A percentile compares a stretch with the other conserved stretches of the same genome.
Conservation (phyloP, 139 green algal species). For the Picochlorum costavermella region DNA sequence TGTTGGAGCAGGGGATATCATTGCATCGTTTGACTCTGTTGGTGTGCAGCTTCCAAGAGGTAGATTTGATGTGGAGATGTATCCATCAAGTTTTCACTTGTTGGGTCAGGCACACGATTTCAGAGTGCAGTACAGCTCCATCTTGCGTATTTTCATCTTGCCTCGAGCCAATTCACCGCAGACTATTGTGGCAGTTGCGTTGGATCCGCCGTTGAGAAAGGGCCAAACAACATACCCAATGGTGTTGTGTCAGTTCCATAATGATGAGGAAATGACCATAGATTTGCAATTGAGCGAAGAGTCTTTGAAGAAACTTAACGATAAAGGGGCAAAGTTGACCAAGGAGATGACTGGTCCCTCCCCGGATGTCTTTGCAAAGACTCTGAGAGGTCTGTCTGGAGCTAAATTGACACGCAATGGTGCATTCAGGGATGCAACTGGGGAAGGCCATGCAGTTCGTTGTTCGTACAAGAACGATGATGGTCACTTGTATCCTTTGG, state of each 20-base stretch:
- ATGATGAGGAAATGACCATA: conserved; percentile 67
- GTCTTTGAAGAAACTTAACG: conserved; percentile 66
- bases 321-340: conserved; percentile 54
- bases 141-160: conserved; percentile 85
- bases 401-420: conserved; percentile 75
- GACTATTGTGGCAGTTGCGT: conserved; percentile 77
- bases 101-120: conserved; percentile 80
- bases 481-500: conserved; percentile 89
- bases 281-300: conserved; percentile 74
- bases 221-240: conserved; percentile 92
- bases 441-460: conserved; percentile 50
- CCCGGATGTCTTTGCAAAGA: conserved; percentile 79
- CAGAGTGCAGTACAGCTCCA: conserved; percentile 84
- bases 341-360: conserved; percentile 46
- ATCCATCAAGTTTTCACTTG: conserved; percentile 50
- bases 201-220: conserved; percentile 94
- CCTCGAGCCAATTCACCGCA: conserved; percentile 77
- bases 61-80: conserved; percentile 69
- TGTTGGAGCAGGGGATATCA: conserved; percentile 49
- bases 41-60: conserved; percentile 62
- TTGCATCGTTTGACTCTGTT: conserved; percentile 74
- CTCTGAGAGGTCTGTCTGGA: conserved; percentile 71
- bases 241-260: conserved; percentile 83
- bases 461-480: conserved; percentile 84
- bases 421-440: conserved; percentile 47